Conservation (phyloP, 371 early-diverging fungal genomes). For the Encephalitozoon hellem region DNA sequence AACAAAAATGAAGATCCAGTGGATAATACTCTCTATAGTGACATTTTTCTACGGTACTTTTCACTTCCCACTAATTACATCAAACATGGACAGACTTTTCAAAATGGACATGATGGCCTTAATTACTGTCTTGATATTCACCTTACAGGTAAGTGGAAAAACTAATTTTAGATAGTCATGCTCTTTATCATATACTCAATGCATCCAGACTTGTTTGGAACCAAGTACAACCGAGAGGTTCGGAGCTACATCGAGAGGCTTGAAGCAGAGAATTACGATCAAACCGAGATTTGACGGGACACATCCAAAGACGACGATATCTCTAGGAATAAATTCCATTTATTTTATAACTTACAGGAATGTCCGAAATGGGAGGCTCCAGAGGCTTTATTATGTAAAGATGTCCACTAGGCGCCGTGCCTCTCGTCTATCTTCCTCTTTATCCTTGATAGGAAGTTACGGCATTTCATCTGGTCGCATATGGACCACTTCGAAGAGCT, state of each 20-base stretch:
- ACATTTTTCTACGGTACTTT: not conserved
- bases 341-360: not conserved
- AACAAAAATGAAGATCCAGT: conserved; percentile 13
- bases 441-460: not conserved
- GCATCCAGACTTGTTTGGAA: conserved; percentile 32
- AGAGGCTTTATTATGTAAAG: not conserved
- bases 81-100: not conserved
- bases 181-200: conserved; percentile 9
- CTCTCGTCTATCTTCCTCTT: not conserved
- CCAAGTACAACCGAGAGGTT: not conserved
- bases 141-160: conserved; percentile 5
- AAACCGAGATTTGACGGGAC: not conserved
- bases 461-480: not conserved
- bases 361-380: not conserved
- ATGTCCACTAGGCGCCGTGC: not conserved
- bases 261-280: not conserved
- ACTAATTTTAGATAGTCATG: conserved; percentile 13
- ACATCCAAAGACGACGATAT: no score
- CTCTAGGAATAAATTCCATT: not conserved
- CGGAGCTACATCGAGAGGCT: not conserved
- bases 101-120: not conserved
- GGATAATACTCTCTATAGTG: not conserved
- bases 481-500: not conserved
- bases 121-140: not conserved
- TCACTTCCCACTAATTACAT: not conserved